A percentile compares a stretch with the other conserved stretches of the same genome.
These are phyloP conservation scores for Aureobasidium sp. DNA, from an alignment of 2,329 filamentous ascomycete genomes.

Conservation along the genomic window DNA sequence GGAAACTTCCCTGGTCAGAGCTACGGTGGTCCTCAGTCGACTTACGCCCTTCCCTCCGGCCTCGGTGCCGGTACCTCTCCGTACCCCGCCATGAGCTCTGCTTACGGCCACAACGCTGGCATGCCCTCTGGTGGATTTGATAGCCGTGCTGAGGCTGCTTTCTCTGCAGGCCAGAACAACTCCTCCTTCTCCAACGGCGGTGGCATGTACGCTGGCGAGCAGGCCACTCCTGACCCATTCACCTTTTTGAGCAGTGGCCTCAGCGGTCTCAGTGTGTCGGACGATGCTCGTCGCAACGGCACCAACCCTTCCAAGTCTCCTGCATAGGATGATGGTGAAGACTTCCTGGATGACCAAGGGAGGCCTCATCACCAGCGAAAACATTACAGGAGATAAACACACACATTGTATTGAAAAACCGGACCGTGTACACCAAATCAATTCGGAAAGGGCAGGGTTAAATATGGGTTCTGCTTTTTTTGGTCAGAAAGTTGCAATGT, in stretches of 20 bases:
- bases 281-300: constrained; percentile 38
- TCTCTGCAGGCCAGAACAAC: constrained; percentile 56
- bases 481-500: constrained; percentile 13
- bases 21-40: constrained; percentile 80
- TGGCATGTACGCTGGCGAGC: constrained; percentile 26
- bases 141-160: constrained; percentile 89
- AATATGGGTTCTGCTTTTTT: constrained; percentile 8
- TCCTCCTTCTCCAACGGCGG: constrained; percentile 61
- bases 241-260: constrained; percentile 72
- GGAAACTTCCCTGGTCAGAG: constrained; percentile 60
- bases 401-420: constrained; percentile 5
- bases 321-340: neutral
- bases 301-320: constrained; percentile 18
- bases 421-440: constrained; percentile 11
- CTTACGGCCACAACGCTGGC: constrained; percentile 68
- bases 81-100: constrained; percentile 76
- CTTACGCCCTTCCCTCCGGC: constrained; percentile 81
- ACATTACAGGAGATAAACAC: neutral
- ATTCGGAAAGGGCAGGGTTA: neutral
- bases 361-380: neutral
- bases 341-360: neutral
- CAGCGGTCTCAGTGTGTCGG: constrained; percentile 61
- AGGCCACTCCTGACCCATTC: constrained; percentile 67
- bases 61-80: constrained; percentile 70
- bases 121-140: constrained; percentile 86